Evolutionary conservation across 345 rosid species (phyloP), one percentile per base, ranked within the genome.

Genomic region (Ricinus communis): DNA sequence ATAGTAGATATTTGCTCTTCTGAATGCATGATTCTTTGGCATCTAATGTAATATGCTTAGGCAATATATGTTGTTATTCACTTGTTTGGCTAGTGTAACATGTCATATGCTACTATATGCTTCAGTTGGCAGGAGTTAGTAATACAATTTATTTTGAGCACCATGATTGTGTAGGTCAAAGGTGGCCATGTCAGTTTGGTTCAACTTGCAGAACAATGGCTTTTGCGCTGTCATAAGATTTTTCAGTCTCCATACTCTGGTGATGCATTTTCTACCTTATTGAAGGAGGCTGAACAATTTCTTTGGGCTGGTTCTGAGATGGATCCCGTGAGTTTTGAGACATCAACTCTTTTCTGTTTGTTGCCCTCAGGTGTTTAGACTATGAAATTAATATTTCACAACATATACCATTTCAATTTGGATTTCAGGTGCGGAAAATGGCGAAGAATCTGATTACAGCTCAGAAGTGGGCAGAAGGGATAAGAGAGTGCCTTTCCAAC

Each of bases 231-330:
- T 3, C 45, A 70, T 22, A 78, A 83, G 73, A 64, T 82, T 80
- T 77, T 85, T 52, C 64, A 80, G 28, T 57, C 71, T 79, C 87
- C 83, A 52, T 94, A 80, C 79, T 86, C 83, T 19, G 70, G 78
- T 79, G 87, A 72, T 74, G 78, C 79, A 73, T 94, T 78, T 79
- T 65, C 70, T 33, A 73, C 65, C 59, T 82, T 81, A 19, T 74
- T 94, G 84, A 86, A 86, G 84, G 93, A 91, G 77, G 93, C 93
- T 65, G 98, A 94, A 65, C 95, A 94, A 77, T 94, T 91, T 90
- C 91, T 94, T 69, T 94, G 98, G 97, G 98, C 88, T 80, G 98
- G 96, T 81, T 75, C 83, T 76, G 98, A 90, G 78, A 85, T 94
- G 93, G 88, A 94, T 84, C 55, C 78, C 55, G 98, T 94, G 76